Evolutionary conservation across 345 rosid genomes (phyloP).

Genomic region (Syzygium aqueum): DNA sequence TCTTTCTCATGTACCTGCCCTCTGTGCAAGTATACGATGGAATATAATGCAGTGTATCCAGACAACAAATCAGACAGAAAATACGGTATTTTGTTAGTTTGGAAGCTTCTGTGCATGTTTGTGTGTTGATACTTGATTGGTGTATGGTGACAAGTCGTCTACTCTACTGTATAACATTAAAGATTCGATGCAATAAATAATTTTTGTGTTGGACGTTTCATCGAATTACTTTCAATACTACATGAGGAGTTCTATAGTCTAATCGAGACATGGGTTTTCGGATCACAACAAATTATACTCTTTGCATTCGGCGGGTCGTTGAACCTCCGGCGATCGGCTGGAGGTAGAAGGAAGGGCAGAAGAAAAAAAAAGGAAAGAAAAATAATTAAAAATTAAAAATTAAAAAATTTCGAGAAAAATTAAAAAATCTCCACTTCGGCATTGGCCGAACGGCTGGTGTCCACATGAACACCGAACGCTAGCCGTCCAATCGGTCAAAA

Average conservation of each 20-base stretch:
- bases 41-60: background rate
- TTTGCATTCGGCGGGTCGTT: background rate
- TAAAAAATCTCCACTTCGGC: too few species aligned
- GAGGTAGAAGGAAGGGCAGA: too few species aligned
- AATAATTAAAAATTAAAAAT: too few species aligned
- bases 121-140: background rate
- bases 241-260: background rate
- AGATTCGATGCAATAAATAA: background rate
- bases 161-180: background rate
- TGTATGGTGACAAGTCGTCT: background rate
- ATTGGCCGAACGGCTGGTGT: too few species aligned
- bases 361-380: too few species aligned
- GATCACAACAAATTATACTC: background rate
- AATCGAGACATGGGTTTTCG: background rate
- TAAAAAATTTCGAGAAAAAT: too few species aligned
- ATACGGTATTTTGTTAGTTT: background rate
- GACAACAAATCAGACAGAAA: background rate
- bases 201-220: background rate
- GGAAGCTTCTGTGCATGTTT: background rate
- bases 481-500: too few species aligned
- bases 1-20: background rate
- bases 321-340: too few species aligned
- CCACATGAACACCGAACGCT: too few species aligned
- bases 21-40: background rate
- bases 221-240: background rate